These are phyloP conservation scores for Prunus fruticosa DNA, from an alignment of 306 rosid genomes.

Conservation along the genomic window DNA sequence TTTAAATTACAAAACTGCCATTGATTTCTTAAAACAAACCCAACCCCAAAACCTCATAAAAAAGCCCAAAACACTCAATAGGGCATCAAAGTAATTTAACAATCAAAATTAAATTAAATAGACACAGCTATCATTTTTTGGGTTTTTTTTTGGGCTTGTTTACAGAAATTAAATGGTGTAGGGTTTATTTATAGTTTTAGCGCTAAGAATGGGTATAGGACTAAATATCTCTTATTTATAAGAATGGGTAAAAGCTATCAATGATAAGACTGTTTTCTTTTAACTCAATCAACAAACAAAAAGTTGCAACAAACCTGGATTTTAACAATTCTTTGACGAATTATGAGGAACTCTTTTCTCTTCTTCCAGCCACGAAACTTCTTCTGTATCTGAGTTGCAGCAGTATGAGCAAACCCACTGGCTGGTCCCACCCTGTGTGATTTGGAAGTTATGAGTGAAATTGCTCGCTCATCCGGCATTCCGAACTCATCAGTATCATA, in stretches of 20 bases:
- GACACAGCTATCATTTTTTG: no score
- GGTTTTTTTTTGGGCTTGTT: no score
- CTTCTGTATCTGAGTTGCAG: conserved; percentile 80
- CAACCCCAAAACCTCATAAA: no score
- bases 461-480: conserved; percentile 48
- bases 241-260: neutral
- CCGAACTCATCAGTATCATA: conserved; percentile 44
- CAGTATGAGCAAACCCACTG: conserved; percentile 48
- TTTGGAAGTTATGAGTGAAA: conserved; percentile 54
- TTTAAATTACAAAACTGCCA: no score
- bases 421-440: conserved; percentile 46
- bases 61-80: no score
- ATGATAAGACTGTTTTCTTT: neutral
- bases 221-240: no score
- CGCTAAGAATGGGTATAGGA: no score
- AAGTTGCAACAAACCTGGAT: conserved; percentile 57
- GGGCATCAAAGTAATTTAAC: no score
- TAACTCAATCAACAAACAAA: conserved; percentile 11
- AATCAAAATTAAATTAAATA: no score
- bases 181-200: no score
- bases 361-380: conserved; percentile 90
- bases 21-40: no score
- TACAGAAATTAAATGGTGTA: no score
- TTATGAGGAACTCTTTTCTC: conserved; percentile 80
- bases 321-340: conserved; percentile 86